These are phyloP conservation scores for Periconia sp. DNA, from an alignment of 2,329 filamentous ascomycete species.

Conservation along the genomic window DNA sequence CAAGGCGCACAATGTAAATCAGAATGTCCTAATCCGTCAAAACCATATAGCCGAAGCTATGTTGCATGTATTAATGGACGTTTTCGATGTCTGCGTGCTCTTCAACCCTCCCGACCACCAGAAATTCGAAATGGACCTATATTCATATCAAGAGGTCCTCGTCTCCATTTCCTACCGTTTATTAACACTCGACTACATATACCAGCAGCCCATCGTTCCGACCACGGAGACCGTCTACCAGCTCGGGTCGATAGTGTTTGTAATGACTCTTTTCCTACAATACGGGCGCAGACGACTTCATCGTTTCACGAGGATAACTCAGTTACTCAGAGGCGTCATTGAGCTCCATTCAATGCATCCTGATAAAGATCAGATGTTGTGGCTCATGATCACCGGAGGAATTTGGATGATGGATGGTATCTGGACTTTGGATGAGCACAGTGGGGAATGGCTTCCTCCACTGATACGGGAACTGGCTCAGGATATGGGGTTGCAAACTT, in stretches of 20 bases:
- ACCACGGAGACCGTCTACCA: neutral
- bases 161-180: conserved; percentile 1
- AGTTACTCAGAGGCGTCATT: neutral
- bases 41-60: neutral
- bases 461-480: neutral
- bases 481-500: neutral
- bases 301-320: neutral
- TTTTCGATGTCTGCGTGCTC: neutral
- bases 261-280: conserved; percentile 7
- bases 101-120: neutral
- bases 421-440: neutral
- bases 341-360: neutral
- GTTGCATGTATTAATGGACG: neutral
- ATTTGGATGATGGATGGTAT: neutral
- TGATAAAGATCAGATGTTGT: neutral
- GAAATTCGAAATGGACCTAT: neutral
- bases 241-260: conserved; percentile 1
- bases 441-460: neutral
- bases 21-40: neutral
- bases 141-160: conserved; percentile 1
- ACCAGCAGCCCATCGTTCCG: neutral
- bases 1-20: neutral
- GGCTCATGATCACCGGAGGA: neutral
- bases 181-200: neutral
- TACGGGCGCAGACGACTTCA: neutral